phyloP scores from a whole-genome alignment of 352 stramenopile genomes.

The Globisporangium lucens region DNA sequence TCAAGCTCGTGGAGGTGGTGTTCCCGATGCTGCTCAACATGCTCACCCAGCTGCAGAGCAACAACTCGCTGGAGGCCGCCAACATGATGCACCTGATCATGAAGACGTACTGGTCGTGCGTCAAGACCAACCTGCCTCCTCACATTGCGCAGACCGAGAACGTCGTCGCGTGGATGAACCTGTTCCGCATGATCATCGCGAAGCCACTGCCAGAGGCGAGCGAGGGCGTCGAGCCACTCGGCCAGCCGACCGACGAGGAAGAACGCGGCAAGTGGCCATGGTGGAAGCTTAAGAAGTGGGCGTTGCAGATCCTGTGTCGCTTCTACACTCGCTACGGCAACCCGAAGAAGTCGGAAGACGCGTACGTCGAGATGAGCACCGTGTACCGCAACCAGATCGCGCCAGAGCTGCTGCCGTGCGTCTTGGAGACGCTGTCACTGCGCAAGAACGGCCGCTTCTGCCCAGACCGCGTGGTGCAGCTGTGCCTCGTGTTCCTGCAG shows the following conservation, averaged over 20 bases:
- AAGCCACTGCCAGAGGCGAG: conserved; percentile 91
- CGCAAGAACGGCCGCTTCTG: conserved; percentile 94
- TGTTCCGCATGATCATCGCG: conserved; percentile 79
- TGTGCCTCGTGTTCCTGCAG: conserved; percentile 93
- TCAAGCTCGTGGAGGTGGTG: conserved; percentile 89
- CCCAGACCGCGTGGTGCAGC: conserved; percentile 94
- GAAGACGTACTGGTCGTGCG: conserved; percentile 98
- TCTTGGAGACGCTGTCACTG: conserved; percentile 92
- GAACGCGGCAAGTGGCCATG: conserved; percentile 93
- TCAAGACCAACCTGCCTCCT: conserved; percentile 93
- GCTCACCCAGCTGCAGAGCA: conserved; percentile 78
- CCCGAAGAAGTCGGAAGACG: conserved; percentile 91
- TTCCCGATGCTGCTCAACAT: conserved; percentile 94
- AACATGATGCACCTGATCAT: conserved; percentile 94
- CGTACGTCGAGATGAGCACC: conserved; percentile 91
- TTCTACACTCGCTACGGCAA: conserved; percentile 97
- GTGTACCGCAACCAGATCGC: conserved; percentile 93
- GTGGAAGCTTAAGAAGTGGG: conserved; percentile 99
- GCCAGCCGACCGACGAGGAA: conserved; percentile 90
- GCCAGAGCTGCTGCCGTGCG: conserved; percentile 68
- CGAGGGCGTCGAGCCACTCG: conserved; percentile 69
- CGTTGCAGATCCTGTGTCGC: conserved; percentile 95
- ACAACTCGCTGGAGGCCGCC: conserved; percentile 90
- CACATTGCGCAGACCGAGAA: conserved; percentile 79
- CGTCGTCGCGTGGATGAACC: conserved; percentile 93